Evolutionary conservation across 345 rosid species (phyloP).

Genomic region (Eutrema heterophyllum): DNA sequence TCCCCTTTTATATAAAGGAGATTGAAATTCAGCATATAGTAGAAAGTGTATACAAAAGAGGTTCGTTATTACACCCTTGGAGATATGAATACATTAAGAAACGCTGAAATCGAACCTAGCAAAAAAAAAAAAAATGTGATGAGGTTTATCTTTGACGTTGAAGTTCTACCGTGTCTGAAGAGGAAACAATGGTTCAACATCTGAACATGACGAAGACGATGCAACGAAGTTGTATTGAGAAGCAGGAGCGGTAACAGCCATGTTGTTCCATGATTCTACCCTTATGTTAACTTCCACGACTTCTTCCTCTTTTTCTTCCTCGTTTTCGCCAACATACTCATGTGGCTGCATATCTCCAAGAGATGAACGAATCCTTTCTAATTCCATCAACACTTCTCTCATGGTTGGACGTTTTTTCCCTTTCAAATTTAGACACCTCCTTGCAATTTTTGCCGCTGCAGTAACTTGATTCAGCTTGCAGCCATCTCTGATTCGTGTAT

Average conservation of each 20-base stretch:
- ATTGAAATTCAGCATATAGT: too few relatives aligned
- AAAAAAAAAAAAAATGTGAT: too few relatives aligned
- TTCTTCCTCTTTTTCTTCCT: neutral
- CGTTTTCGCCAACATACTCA: neutral
- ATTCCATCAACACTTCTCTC: neutral
- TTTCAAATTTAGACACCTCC: conserved; percentile 3
- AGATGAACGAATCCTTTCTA: neutral
- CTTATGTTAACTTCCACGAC: neutral
- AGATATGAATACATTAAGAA: too few relatives aligned
- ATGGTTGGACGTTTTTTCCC: conserved; percentile 3
- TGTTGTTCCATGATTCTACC: neutral
- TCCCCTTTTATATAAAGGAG: too few relatives aligned
- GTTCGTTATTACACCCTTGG: too few relatives aligned
- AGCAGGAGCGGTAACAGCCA: neutral
- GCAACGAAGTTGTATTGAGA: neutral
- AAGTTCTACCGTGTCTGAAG: neutral
- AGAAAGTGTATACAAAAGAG: too few relatives aligned
- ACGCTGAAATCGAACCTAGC: too few relatives aligned
- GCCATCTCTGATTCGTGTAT: too few relatives aligned
- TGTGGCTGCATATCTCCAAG: neutral
- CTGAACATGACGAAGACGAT: too few relatives aligned
- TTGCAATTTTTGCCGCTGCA: too few relatives aligned
- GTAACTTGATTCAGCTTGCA: too few relatives aligned
- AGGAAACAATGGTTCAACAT: neutral
- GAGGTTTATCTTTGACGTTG: too few relatives aligned